Conservation (phyloP, 176 grass and related monocot species). For the Elymus sibiricus region DNA sequence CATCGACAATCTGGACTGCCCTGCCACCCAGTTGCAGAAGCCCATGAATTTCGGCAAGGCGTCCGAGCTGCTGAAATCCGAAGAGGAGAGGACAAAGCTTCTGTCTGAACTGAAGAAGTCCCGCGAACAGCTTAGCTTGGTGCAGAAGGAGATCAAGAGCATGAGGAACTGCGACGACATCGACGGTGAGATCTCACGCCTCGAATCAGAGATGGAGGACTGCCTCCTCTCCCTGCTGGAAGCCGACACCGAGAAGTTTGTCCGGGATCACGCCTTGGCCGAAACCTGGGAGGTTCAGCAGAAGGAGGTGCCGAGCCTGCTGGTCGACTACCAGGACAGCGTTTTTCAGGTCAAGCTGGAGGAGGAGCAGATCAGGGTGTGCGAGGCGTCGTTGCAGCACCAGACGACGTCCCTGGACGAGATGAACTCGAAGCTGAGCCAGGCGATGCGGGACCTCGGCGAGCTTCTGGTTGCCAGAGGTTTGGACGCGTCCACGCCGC, state of each 20-base stretch:
- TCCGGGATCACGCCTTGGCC: constrained; percentile 29
- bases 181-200: constrained; percentile 41
- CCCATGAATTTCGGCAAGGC: constrained; percentile 57
- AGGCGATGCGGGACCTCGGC: constrained; percentile 35
- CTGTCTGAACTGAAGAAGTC: constrained; percentile 49
- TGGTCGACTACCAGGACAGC: constrained; percentile 65
- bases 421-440: constrained; percentile 45
- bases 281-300: constrained; percentile 41
- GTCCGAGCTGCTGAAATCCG: constrained; percentile 74
- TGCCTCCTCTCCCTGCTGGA: constrained; percentile 44
- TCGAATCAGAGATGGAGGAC: constrained; percentile 45
- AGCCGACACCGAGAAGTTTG: constrained; percentile 48
- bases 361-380: constrained; percentile 62
- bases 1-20: constrained; percentile 55
- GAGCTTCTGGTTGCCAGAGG: constrained; percentile 41
- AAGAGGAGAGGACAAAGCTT: constrained; percentile 65
- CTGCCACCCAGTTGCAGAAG: constrained; percentile 11
- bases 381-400: constrained; percentile 42
- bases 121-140: constrained; percentile 36
- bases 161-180: constrained; percentile 40
- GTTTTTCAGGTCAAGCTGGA: constrained; percentile 55
- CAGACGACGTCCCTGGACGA: constrained; percentile 46
- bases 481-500: constrained; percentile 18
- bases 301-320: constrained; percentile 34
- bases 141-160: constrained; percentile 60